Conservation (phyloP, 78 protist species). For the Anaeramoeba flamelloides region DNA sequence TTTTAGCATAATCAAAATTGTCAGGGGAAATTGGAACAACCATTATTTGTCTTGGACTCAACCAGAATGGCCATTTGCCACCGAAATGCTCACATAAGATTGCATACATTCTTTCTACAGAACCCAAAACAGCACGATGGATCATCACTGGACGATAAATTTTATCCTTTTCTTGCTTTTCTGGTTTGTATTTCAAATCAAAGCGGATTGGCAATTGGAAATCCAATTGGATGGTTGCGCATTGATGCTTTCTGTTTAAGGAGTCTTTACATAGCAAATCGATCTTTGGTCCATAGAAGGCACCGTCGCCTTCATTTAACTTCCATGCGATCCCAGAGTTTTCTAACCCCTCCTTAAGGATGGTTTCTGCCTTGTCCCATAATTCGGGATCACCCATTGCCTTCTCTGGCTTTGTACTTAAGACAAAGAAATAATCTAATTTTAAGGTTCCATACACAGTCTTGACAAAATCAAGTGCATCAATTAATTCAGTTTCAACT, state of each 20-base stretch:
- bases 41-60: slow-evolving; percentile 17
- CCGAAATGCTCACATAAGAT: slow-evolving; percentile 15
- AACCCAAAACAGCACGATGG: slow-evolving; percentile 34
- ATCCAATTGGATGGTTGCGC: slow-evolving; percentile 29
- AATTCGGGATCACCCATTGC: slow-evolving; percentile 19
- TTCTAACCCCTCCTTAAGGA: slow-evolving; percentile 2
- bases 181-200: slow-evolving; percentile 17
- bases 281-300: slow-evolving; percentile 35
- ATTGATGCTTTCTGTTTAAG: slow-evolving; percentile 22
- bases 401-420: slow-evolving; percentile 39
- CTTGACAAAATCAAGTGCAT: not conserved
- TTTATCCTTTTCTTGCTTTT: not conserved
- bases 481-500: slow-evolving; percentile 3
- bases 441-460: not conserved
- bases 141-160: slow-evolving; percentile 24
- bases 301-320: slow-evolving; percentile 30
- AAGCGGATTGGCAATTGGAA: slow-evolving; percentile 28
- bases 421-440: not conserved
- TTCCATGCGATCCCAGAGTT: slow-evolving; percentile 16
- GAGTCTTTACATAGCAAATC: slow-evolving; percentile 26
- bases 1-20: slow-evolving; percentile 46
- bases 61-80: slow-evolving; percentile 22
- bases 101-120: slow-evolving; percentile 29
- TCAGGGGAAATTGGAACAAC: slow-evolving; percentile 8
- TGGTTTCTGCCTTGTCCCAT: slow-evolving; percentile 13